Conservation (phyloP, 306 rosid species). For the Quercus aquifolioides region DNA sequence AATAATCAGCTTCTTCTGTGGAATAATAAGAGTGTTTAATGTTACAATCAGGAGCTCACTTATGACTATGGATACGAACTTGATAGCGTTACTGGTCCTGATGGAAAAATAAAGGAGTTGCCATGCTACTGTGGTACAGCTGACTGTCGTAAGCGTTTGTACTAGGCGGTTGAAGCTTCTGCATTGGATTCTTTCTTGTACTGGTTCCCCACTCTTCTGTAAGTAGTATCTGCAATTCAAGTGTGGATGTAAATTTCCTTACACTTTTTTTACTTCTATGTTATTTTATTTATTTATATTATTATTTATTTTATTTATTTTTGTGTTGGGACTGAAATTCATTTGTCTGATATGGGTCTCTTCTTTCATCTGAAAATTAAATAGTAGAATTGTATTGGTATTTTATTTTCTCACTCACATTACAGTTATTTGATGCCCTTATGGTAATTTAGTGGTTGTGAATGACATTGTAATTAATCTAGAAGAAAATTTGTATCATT, state of each 20-base stretch:
- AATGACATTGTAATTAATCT: neutral
- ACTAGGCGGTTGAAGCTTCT: neutral
- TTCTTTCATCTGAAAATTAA: neutral
- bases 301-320: too few species aligned
- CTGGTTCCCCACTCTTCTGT: neutral
- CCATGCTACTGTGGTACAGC: constrained; percentile 30
- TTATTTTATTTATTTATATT: neutral
- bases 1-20: neutral
- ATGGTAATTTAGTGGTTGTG: neutral
- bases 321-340: neutral
- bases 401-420: neutral
- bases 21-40: neutral
- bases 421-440: neutral
- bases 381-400: too few species aligned
- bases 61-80: constrained; percentile 38
- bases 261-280: neutral
- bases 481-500: neutral
- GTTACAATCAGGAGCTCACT: constrained; percentile 31
- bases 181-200: neutral
- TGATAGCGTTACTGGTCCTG: constrained; percentile 28
- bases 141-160: constrained; percentile 34
- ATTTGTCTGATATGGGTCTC: neutral
- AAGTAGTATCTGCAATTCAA: neutral
- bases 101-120: constrained; percentile 25
- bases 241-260: neutral